These are phyloP conservation scores for Prototheca wickerhamii DNA, from an alignment of 163 green algal species.

Conservation along the genomic window DNA sequence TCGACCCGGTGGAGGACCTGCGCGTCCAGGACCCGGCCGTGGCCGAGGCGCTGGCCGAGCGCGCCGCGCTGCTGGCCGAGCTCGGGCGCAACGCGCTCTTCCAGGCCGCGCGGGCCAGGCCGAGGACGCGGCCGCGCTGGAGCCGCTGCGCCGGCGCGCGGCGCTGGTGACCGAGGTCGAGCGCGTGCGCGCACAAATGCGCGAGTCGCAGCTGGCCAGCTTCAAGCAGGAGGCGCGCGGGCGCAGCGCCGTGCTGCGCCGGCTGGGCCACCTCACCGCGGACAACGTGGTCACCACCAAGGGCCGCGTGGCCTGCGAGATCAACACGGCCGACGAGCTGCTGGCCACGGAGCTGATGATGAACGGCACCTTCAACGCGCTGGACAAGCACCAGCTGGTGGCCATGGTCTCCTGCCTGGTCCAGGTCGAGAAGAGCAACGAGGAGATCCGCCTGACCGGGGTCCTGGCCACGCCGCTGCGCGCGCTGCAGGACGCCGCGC, in stretches of 20 bases:
- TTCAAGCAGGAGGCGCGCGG: slow-evolving; percentile 57
- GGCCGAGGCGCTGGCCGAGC: slow-evolving; percentile 24
- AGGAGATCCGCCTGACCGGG: slow-evolving; percentile 54
- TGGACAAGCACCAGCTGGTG: slow-evolving; percentile 80
- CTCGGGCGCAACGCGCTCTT: slow-evolving; percentile 48
- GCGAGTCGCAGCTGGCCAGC: slow-evolving; percentile 48
- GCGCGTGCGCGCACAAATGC: slow-evolving; percentile 47
- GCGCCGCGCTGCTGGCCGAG: slow-evolving; percentile 49
- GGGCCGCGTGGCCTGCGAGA: slow-evolving; percentile 29
- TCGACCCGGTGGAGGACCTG: slow-evolving; percentile 85
- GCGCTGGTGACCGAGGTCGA: slow-evolving; percentile 48
- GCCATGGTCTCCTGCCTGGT: slow-evolving; percentile 83
- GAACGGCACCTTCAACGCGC: slow-evolving; percentile 61
- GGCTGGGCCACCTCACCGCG: slow-evolving; percentile 69
- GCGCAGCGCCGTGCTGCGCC: slow-evolving; percentile 64
- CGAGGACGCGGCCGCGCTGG: slow-evolving; percentile 17
- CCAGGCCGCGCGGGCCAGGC: slow-evolving; percentile 17
- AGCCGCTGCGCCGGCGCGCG: slow-evolving; percentile 48
- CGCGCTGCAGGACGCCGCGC: slow-evolving; percentile 62
- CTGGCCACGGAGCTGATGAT: slow-evolving; percentile 93
- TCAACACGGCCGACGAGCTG: slow-evolving; percentile 72
- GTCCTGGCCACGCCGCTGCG: slow-evolving; percentile 55
- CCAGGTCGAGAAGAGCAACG: slow-evolving; percentile 69
- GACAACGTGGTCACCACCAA: slow-evolving; percentile 47
- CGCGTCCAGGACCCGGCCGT: slow-evolving; percentile 54